These are phyloP conservation scores for Tillandsia fasciculata DNA, from an alignment of 176 grass and related monocot species.

Conservation along the genomic window DNA sequence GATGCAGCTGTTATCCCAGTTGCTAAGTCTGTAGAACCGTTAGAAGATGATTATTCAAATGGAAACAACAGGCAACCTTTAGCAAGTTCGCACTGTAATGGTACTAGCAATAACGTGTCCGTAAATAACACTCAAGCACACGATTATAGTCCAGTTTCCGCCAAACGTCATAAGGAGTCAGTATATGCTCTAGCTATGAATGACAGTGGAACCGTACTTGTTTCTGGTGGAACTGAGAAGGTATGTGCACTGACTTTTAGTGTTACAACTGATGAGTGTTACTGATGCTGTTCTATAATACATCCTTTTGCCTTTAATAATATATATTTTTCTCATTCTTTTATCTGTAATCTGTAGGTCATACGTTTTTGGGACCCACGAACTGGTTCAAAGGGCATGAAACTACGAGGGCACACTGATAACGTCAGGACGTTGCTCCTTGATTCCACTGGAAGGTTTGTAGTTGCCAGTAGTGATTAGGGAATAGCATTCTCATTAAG, in stretches of 20 bases:
- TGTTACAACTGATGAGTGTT: neutral
- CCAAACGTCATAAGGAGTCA: conserved; percentile 94
- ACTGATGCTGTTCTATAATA: neutral
- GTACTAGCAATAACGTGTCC: conserved; percentile 29
- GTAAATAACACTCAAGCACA: conserved; percentile 35
- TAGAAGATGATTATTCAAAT: conserved; percentile 67
- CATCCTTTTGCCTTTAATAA: neutral
- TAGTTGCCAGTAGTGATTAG: neutral
- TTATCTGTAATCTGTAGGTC: conserved; percentile 36
- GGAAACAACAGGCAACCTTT: conserved; percentile 52
- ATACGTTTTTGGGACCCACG: conserved; percentile 86
- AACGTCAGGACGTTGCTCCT: conserved; percentile 87
- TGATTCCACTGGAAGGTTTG: conserved; percentile 86
- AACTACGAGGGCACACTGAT: conserved; percentile 91
- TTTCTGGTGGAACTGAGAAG: conserved; percentile 98
- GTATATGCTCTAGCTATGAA: conserved; percentile 98
- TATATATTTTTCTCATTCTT: neutral
- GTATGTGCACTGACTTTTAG: conserved; percentile 22
- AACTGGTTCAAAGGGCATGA: conserved; percentile 84
- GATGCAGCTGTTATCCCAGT: conserved; percentile 69
- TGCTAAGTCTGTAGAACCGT: conserved; percentile 54
- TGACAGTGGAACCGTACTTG: conserved; percentile 69
- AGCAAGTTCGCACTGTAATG: conserved; percentile 51
- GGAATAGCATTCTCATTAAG: neutral
- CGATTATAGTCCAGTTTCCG: conserved; percentile 70